phyloP scores from a whole-genome alignment of 129 eudicot genomes.

The Artemisia argyi region DNA sequence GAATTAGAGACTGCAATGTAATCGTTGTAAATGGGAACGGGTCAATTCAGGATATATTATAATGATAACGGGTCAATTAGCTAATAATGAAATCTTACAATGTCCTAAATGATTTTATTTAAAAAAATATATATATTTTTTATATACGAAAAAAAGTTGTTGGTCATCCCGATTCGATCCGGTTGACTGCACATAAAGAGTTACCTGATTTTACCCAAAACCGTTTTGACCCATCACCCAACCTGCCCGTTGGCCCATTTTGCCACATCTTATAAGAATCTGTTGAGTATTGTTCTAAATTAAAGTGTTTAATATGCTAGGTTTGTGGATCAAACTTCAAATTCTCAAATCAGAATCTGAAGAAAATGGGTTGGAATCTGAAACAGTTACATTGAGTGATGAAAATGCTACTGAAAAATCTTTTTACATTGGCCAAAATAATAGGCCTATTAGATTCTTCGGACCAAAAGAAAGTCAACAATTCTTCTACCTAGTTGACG shows the following conservation, averaged over 20 bases:
- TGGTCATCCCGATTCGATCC: too few relatives aligned
- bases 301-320: slow-evolving; percentile 28
- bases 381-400: slow-evolving; percentile 49
- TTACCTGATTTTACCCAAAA: not conserved
- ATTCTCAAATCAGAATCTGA: slow-evolving; percentile 46
- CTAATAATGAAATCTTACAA: not conserved
- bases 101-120: not conserved
- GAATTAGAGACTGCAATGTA: not conserved
- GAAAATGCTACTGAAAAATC: slow-evolving; percentile 36
- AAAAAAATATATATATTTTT: not conserved
- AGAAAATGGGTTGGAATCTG: slow-evolving; percentile 49
- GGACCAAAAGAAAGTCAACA: slow-evolving; percentile 47
- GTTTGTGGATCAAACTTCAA: slow-evolving; percentile 55
- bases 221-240: not conserved
- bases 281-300: not conserved
- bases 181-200: too few relatives aligned
- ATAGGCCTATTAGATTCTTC: slow-evolving; percentile 26
- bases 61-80: not conserved
- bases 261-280: not conserved
- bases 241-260: not conserved
- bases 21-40: not conserved
- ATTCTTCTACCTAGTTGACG: slow-evolving; percentile 63
- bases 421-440: slow-evolving; percentile 20
- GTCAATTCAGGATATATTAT: not conserved
- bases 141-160: not conserved